phyloP scores from a whole-genome alignment of 2,329 filamentous ascomycete species.

The Saccharata proteae region DNA sequence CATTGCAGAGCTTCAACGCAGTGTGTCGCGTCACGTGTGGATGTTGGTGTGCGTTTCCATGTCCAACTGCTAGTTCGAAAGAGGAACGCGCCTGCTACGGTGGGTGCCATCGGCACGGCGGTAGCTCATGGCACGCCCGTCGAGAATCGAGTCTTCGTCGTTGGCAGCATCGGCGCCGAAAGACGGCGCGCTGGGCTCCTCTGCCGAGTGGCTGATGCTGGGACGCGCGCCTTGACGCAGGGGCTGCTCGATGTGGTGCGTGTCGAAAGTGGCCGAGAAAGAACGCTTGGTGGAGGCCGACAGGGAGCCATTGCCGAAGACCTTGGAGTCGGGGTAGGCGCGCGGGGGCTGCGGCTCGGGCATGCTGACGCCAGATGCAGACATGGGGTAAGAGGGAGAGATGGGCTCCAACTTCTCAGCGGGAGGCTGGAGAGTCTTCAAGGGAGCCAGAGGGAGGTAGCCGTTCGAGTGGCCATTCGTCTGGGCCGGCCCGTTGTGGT shows the following conservation, averaged over 20 bases:
- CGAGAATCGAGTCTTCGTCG: slow-evolving; percentile 27
- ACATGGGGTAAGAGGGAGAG: slow-evolving; percentile 31
- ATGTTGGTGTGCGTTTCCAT: no score
- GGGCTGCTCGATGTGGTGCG: slow-evolving; percentile 29
- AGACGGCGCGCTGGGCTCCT: slow-evolving; percentile 16
- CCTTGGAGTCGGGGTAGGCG: slow-evolving; percentile 14
- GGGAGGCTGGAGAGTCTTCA: slow-evolving; percentile 28
- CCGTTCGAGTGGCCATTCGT: slow-evolving; percentile 15
- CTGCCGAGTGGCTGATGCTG: slow-evolving; percentile 17
- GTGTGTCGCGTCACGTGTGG: no score
- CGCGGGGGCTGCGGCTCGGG: slow-evolving; percentile 9
- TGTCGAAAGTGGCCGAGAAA: slow-evolving; percentile 34
- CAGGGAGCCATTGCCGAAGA: slow-evolving; percentile 12
- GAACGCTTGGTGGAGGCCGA: slow-evolving; percentile 31
- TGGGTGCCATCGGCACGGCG: slow-evolving; percentile 34
- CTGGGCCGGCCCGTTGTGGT: slow-evolving; percentile 10
- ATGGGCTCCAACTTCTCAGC: slow-evolving; percentile 28
- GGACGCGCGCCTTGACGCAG: slow-evolving; percentile 34
- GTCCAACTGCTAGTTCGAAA: slow-evolving; percentile 6
- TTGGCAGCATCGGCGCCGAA: slow-evolving; percentile 15
- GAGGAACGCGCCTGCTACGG: slow-evolving; percentile 23
- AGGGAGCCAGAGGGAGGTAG: slow-evolving; percentile 29
- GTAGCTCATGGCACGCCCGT: slow-evolving; percentile 32
- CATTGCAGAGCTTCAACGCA: no score
- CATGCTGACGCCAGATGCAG: slow-evolving; percentile 13